A percentile compares a stretch with the other conserved stretches of the same genome.
Conservation (phyloP, 2,329 filamentous ascomycete species). For the Botrytis byssoidea region DNA sequence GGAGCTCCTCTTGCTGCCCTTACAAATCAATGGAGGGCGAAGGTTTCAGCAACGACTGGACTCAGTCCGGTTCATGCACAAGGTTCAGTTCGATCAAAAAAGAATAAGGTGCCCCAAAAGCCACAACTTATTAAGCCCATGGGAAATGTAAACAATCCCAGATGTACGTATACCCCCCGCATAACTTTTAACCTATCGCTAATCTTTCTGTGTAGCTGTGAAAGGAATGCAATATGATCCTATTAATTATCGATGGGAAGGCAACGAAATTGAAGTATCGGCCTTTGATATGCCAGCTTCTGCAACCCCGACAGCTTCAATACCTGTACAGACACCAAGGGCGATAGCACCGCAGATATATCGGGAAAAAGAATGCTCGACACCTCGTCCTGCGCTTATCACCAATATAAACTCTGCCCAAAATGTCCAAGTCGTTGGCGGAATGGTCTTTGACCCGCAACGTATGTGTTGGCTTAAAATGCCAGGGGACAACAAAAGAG, state of each 20-base stretch:
- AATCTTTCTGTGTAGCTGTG: slow-evolving; percentile 55
- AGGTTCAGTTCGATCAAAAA: slow-evolving; percentile 52
- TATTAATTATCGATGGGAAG: slow-evolving; percentile 84
- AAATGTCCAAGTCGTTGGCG: slow-evolving; percentile 90
- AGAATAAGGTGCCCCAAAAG: slow-evolving; percentile 59
- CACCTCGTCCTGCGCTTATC: slow-evolving; percentile 76
- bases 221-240: slow-evolving; percentile 98
- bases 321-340: slow-evolving; percentile 44
- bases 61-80: slow-evolving; percentile 50
- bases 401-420: slow-evolving; percentile 82
- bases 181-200: neutral
- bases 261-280: slow-evolving; percentile 82
- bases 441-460: slow-evolving; percentile 96
- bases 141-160: slow-evolving; percentile 70
- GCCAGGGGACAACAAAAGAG: slow-evolving; percentile 44
- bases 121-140: slow-evolving; percentile 89
- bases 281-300: slow-evolving; percentile 69
- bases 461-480: slow-evolving; percentile 98
- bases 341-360: slow-evolving; percentile 50
- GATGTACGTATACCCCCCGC: slow-evolving; percentile 60
- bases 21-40: slow-evolving; percentile 42
- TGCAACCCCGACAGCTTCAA: slow-evolving; percentile 52
- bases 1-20: slow-evolving; percentile 51
- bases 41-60: slow-evolving; percentile 38
- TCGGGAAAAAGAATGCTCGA: slow-evolving; percentile 57